Evolutionary conservation across 306 rosid species (phyloP).

Genomic region (Lotus japonicus): DNA sequence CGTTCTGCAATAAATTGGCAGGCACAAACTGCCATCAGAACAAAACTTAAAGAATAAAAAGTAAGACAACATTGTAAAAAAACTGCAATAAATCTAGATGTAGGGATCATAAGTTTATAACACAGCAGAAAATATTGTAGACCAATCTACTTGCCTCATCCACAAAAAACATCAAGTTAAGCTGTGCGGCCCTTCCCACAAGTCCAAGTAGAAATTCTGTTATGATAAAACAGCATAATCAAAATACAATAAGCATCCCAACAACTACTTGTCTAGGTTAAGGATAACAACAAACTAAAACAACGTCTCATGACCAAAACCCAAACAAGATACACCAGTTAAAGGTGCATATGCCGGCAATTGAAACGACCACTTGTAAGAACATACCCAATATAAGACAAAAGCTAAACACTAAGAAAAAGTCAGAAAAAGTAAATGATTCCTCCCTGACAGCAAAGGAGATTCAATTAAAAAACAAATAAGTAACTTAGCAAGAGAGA

Average conservation of each 20-base stretch:
- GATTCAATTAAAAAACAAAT: constrained; percentile 20
- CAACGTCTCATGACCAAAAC: constrained; percentile 17
- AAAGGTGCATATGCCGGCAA: no score
- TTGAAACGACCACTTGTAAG: constrained; percentile 11
- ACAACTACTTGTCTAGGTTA: constrained; percentile 13
- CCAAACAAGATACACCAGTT: constrained; percentile 16
- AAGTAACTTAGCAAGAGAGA: constrained; percentile 23
- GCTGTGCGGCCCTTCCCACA: constrained; percentile 36
- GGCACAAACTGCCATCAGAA: constrained; percentile 33
- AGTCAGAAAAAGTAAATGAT: not conserved
- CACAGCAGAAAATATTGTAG: constrained; percentile 7
- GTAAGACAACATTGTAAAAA: no score
- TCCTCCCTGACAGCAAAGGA: constrained; percentile 26
- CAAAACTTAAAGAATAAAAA: not conserved
- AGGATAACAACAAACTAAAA: constrained; percentile 20
- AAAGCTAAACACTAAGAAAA: constrained; percentile 15
- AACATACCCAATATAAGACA: constrained; percentile 10
- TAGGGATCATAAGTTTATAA: not conserved
- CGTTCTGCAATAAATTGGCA: constrained; percentile 29
- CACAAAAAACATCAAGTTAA: constrained; percentile 31
- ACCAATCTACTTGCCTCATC: constrained; percentile 38
- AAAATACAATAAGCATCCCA: constrained; percentile 41
- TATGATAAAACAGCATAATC: constrained; percentile 37
- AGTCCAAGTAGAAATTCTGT: constrained; percentile 48
- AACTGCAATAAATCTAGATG: not conserved